Base-by-base conservation (phyloP, 2,329 filamentous ascomycete species). In the Curvularia eragrostidis region DNA sequence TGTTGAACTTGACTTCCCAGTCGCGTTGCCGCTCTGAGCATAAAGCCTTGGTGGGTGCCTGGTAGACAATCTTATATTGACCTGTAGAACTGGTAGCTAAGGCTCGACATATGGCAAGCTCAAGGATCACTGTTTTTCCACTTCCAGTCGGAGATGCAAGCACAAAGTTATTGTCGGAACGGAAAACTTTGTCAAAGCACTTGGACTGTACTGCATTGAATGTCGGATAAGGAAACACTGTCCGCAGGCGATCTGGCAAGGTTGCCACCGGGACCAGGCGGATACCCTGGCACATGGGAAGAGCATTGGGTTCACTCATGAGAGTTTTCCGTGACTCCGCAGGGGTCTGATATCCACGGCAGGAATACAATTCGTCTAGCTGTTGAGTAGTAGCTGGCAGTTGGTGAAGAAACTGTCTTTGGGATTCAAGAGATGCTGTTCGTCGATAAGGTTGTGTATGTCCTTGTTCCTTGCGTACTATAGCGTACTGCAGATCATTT, bases 201-300 rank as follows among this genome's bases (percentile, higher is more conserved):
- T 89, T 91, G 0, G 91, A 95, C 69, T 96, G 91, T 0, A 94
- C 84, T 6, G 89, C 90, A 71, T 96, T 96, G 79, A 96, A 92
- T 0, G 89, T 75, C 1, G 87, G 83, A 63, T 90, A 95, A 0
- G 87, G 83, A 66, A 95, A 96, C 0, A 94, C 73, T 1, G 84
- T 78, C 21, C 87, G 85, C 63, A 92, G 86, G 36, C 84, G 85
- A 75, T 93, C 89, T 2, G 91, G 88, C 1, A 95, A 78, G 10
- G 84, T 81, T 57, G 84, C 79, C 1, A 84, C 80, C 13, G 86
- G 81, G 15, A 90, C 77, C 13, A 90, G 81, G 38, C 80, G 77
- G 58, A 90, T 87, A 0, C 87, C 88, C 72, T 86, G 84, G 43
- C 85, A 78, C 1, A 80, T 70, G 1, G 83, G 73, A 46, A 48